phyloP scores from a whole-genome alignment of 257 asterid genomes.

The Salvia rosmarinus region DNA sequence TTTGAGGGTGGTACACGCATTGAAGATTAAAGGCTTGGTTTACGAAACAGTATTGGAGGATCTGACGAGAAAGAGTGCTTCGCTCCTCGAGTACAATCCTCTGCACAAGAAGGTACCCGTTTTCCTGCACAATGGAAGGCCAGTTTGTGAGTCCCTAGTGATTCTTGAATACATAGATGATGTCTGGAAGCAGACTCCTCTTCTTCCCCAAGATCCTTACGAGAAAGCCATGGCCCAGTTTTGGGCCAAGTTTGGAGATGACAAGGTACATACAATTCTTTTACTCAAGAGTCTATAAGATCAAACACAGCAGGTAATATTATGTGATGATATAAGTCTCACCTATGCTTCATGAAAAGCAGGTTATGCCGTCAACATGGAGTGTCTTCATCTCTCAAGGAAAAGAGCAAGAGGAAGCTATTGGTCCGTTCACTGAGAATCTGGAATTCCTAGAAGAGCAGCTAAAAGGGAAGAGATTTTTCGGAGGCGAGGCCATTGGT shows the following conservation, averaged over 20 bases:
- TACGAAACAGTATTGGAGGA: slow-evolving; percentile 59
- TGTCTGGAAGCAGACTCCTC: slow-evolving; percentile 63
- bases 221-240: slow-evolving; percentile 65
- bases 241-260: slow-evolving; percentile 78
- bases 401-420: slow-evolving; percentile 50
- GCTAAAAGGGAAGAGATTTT: slow-evolving; percentile 57
- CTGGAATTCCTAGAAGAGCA: slow-evolving; percentile 52
- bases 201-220: slow-evolving; percentile 67
- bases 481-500: slow-evolving; percentile 64
- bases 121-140: slow-evolving; percentile 71
- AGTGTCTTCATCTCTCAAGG: slow-evolving; percentile 39
- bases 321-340: neutral
- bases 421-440: slow-evolving; percentile 29
- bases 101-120: slow-evolving; percentile 60
- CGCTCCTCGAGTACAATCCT: slow-evolving; percentile 65
- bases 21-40: slow-evolving; percentile 59
- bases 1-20: slow-evolving; percentile 58
- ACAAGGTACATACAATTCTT: slow-evolving; percentile 46
- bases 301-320: neutral
- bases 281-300: slow-evolving; percentile 1
- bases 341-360: slow-evolving; percentile 30
- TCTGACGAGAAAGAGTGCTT: slow-evolving; percentile 54
- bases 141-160: slow-evolving; percentile 71
- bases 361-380: slow-evolving; percentile 55
- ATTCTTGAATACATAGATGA: slow-evolving; percentile 79